Conservation (phyloP, 805 yeast species). For the Ogataea haglerorum region DNA sequence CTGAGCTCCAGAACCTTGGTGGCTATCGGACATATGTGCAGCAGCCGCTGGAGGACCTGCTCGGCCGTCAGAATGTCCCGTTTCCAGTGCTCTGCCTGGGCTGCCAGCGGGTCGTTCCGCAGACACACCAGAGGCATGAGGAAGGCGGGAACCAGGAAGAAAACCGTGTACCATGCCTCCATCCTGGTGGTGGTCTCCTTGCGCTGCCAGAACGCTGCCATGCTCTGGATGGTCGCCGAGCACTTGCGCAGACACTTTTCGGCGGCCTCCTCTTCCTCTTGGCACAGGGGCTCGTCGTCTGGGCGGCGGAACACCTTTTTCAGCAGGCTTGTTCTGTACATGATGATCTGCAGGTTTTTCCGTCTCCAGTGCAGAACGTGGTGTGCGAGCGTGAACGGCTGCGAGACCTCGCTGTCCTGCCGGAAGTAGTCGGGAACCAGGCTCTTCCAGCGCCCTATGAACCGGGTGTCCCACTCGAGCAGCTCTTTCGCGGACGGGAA, state of each 20-base stretch:
- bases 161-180: constrained; percentile 21
- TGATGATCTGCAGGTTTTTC: constrained; percentile 15
- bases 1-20: constrained; percentile 12
- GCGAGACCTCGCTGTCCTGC: constrained; percentile 4
- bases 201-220: constrained; percentile 12
- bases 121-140: constrained; percentile 17
- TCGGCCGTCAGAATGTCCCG: constrained; percentile 7
- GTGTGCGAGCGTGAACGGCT: constrained; percentile 9
- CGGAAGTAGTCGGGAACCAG: constrained; percentile 10
- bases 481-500: constrained; percentile 17
- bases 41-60: constrained; percentile 5
- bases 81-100: constrained; percentile 6
- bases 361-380: constrained; percentile 15
- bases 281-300: not conserved
- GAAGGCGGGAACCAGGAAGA: constrained; percentile 17
- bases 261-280: constrained; percentile 7
- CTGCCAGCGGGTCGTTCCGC: constrained; percentile 10
- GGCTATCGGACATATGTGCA: constrained; percentile 13
- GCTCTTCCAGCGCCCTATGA: constrained; percentile 12
- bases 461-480: constrained; percentile 12
- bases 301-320: constrained; percentile 2
- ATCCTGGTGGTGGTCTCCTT: constrained; percentile 11
- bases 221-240: constrained; percentile 12
- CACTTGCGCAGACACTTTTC: constrained; percentile 14
- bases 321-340: constrained; percentile 15